Evolutionary conservation across 352 stramenopile genomes (phyloP), one percentile per base, ranked within the genome.

Genomic region (Globisporangium camurandrum): DNA sequence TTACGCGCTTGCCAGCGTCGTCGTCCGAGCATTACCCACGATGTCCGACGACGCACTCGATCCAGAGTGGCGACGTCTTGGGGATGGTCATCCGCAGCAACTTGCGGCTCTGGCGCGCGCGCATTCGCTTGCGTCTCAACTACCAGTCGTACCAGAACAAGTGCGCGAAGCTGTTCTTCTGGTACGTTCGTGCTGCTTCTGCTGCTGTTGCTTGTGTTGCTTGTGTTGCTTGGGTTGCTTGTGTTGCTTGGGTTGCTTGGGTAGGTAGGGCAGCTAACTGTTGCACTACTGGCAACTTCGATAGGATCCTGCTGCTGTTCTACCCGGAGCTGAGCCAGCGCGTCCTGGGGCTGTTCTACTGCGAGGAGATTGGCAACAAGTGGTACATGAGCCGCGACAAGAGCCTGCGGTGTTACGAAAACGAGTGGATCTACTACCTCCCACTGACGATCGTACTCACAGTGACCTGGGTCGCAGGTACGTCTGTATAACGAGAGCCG

Each of bases 151-250:
- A 85, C 57, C 63, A 83, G 46, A 87, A 89, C 67, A 81, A 80
- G 52, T 87, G 75, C 46, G 82, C 81, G 51, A 89, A 87, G 55
- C 50, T 89, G 20, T 62, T 84, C 23, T 86, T 89, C 46, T 89
- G 78, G 72, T 80, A 49, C 16, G 34, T 22, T 10, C 22, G 3
- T 14, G 41, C 3, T 22, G 41, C 6, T 23, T 9, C 7, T 34
- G 30, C 30, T 48, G 1, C 9, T 1, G 10, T 7, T 10, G 3
- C 33, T n/a, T 37, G 33, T 10, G 3, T 5, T 38, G 33, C 33
- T 12, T 38, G 11, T 38, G n/a, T 10, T 38, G 9, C 33, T n/a
- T n/a, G n/a, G n/a, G n/a, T n/a, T n/a, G n/a, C n/a, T n/a, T n/a
- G n/a, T n/a, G n/a, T n/a, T n/a, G n/a, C n/a, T n/a, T n/a, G n/a